phyloP scores from a whole-genome alignment of 495 filamentous ascomycete genomes.

The Xeromyces bisporus region DNA sequence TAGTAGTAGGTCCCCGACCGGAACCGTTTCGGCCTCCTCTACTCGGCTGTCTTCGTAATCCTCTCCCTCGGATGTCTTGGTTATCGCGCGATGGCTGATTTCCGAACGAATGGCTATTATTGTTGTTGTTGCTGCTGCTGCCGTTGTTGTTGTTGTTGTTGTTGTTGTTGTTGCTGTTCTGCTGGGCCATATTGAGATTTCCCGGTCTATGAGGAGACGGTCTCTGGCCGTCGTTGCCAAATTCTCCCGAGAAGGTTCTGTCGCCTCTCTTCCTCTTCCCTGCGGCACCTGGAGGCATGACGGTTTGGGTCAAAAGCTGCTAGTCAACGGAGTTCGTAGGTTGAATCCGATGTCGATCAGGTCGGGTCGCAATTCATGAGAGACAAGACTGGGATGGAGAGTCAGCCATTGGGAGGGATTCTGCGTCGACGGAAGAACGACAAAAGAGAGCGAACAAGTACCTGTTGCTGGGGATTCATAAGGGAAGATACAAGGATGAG shows the following conservation, averaged over 20 bases:
- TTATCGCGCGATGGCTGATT: conserved; percentile 23
- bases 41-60: conserved; percentile 24
- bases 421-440: not conserved
- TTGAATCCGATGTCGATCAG: conserved; percentile 12
- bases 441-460: not conserved
- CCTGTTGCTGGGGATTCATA: conserved; percentile 1
- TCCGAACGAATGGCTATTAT: too few relatives aligned
- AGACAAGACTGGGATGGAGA: conserved; percentile 11
- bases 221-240: conserved; percentile 32
- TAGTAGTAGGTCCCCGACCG: conserved; percentile 14
- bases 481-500: not conserved
- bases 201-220: conserved; percentile 51
- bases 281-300: conserved; percentile 35
- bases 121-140: too few relatives aligned
- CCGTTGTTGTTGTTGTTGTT: too few relatives aligned
- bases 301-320: conserved; percentile 5
- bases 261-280: conserved; percentile 44
- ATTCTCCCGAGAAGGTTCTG: conserved; percentile 33
- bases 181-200: conserved; percentile 40
- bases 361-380: conserved; percentile 26
- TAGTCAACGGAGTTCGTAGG: too few relatives aligned
- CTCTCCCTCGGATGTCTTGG: conserved; percentile 27
- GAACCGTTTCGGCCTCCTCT: conserved; percentile 26
- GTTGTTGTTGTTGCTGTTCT: too few relatives aligned
- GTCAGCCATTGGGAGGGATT: conserved; percentile 4